Evolutionary conservation across 108 stramenopile species (phyloP), one percentile per base, ranked within the genome.

Genomic region (Nitzschia inconspicua): DNA sequence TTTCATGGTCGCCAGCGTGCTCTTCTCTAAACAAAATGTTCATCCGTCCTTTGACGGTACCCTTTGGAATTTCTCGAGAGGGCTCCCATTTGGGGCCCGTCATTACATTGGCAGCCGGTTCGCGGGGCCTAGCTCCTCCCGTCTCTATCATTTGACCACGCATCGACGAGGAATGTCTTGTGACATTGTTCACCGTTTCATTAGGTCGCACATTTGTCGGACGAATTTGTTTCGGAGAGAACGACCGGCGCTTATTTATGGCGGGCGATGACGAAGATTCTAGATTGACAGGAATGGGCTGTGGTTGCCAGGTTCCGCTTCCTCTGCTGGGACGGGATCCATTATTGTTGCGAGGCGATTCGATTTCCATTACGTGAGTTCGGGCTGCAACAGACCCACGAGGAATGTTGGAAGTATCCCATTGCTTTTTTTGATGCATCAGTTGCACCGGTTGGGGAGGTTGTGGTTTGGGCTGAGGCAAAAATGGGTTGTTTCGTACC

Each of bases 401-500:
- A 11, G 60, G 64, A 20, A 73, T 66, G 19, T 59, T 63, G 16
- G 36, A 49, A 25, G 65, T 62, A 47, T 73, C 65, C 64, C 72
- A 73, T 29, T 73, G 72, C 3, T 56, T 63, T 59, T 65, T 66
- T 35, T 73, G 64, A 23, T 65, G 50, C 37, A 57, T 27, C 7
- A 66, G 51, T 47, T 73, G 65, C 39, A 53, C 52, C 0, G 48
- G 14, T 13, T n/a, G 16, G n/a, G 36, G 26, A 16, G 64, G 57
- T 7, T 53, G 9, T 10, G 42, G 42, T 19, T 65, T 50, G 3
- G 31, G 53, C 41, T 70, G 48, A 18, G 68, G 57, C 32, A 65
- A 19, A 41, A 70, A 70, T 19, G 60, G 69, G 40, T 70, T 70
- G 37, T 70, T 70, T 18, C 54, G 60, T 22, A 70, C 69, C 25